Conservation (phyloP, 2,329 filamentous ascomycete species). For the Penicillium polonicum region DNA sequence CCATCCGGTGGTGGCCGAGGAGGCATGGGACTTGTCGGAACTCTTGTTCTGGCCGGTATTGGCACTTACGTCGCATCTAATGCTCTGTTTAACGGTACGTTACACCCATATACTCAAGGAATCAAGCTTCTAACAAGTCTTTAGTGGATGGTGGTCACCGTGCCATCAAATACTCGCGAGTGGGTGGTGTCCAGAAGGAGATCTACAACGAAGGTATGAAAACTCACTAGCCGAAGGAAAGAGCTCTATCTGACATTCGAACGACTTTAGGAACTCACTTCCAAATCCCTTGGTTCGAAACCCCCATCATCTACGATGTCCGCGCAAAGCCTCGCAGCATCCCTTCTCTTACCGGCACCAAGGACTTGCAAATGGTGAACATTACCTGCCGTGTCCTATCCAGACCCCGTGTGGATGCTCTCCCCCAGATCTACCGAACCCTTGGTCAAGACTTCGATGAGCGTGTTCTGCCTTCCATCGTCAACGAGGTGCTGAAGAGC, state of each 20-base stretch:
- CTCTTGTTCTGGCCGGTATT: constrained; percentile 53
- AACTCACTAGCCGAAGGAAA: neutral
- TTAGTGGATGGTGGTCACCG: constrained; percentile 94
- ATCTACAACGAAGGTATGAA: constrained; percentile 86
- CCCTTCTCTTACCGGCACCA: constrained; percentile 93
- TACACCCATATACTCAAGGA: neutral
- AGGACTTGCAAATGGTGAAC: constrained; percentile 99
- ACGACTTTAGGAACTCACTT: constrained; percentile 74
- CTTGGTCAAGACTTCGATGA: constrained; percentile 96
- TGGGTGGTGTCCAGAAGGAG: constrained; percentile 91
- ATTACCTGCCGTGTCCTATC: constrained; percentile 99
- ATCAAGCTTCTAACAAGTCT: constrained; percentile 17
- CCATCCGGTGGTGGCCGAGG: constrained; percentile 56
- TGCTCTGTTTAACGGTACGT: constrained; percentile 66
- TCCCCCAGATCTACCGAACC: constrained; percentile 96
- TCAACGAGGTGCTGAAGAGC: constrained; percentile 98
- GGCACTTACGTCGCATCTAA: constrained; percentile 50
- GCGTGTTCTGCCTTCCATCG: constrained; percentile 92
- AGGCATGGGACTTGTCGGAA: constrained; percentile 55
- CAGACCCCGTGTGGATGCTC: constrained; percentile 77
- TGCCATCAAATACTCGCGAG: constrained; percentile 94
- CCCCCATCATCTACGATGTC: constrained; percentile 93
- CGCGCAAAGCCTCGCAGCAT: constrained; percentile 97
- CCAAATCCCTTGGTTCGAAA: constrained; percentile 95
- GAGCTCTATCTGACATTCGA: constrained; percentile 9